Percentiles rank a stretch among this genome's conserved stretches.
These are phyloP conservation scores for Xylariaceae sp. DNA, from an alignment of 2,329 filamentous ascomycete genomes.

Conservation along the genomic window DNA sequence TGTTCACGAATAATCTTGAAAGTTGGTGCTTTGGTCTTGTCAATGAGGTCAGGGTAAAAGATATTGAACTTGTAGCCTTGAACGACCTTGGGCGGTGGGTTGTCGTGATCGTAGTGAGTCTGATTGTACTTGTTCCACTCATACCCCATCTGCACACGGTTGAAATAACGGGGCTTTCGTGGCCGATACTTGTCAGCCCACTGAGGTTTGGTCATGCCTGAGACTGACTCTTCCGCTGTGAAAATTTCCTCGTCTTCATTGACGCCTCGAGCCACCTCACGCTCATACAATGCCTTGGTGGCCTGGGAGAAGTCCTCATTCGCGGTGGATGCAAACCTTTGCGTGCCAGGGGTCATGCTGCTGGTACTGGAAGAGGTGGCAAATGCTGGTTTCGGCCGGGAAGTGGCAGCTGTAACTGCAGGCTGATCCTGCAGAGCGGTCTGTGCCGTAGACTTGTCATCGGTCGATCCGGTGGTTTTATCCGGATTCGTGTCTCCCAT, in stretches of 20 bases:
- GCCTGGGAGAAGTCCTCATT: slow-evolving; percentile 81
- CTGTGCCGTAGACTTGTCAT: slow-evolving; percentile 36
- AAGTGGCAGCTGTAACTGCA: slow-evolving; percentile 21
- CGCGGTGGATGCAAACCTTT: slow-evolving; percentile 62
- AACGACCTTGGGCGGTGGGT: slow-evolving; percentile 94
- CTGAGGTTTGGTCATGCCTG: slow-evolving; percentile 57
- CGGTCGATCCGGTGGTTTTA: slow-evolving; percentile 49
- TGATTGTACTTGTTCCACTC: slow-evolving; percentile 99
- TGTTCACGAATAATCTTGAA: slow-evolving; percentile 94
- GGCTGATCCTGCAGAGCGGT: slow-evolving; percentile 29
- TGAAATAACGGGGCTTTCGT: slow-evolving; percentile 94
- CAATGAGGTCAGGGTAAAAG: slow-evolving; percentile 95
- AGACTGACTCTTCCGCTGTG: slow-evolving; percentile 76
- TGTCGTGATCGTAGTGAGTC: slow-evolving; percentile 98
- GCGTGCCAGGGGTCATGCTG: slow-evolving; percentile 50
- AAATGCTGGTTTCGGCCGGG: slow-evolving; percentile 18
- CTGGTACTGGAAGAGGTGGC: slow-evolving; percentile 31
- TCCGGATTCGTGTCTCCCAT: slow-evolving; percentile 63
- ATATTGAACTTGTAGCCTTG: slow-evolving; percentile 99
- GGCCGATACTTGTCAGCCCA: slow-evolving; percentile 85
- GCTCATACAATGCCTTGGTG: slow-evolving; percentile 83
- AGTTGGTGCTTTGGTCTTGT: slow-evolving; percentile 89
- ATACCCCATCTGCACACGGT: slow-evolving; percentile 96
- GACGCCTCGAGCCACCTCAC: slow-evolving; percentile 85
- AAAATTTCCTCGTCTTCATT: slow-evolving; percentile 96